Evolutionary conservation across 108 stramenopile genomes (phyloP), one percentile per base, ranked within the genome.

Genomic region (Fragilaria radians): DNA sequence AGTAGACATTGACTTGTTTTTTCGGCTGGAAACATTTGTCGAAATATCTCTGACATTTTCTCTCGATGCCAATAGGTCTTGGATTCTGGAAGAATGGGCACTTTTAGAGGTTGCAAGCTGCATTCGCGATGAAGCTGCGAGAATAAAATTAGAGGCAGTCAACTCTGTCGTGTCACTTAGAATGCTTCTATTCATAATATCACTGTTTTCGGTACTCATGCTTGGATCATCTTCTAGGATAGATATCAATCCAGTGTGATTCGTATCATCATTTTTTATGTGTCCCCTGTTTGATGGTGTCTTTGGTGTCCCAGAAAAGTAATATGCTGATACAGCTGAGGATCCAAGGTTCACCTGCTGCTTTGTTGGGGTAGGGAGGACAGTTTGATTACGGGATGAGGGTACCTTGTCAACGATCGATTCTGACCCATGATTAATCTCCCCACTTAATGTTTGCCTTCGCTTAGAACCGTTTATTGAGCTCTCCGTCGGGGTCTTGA

Each of bases 101-200:
- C n/a, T n/a, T n/a, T n/a, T 42, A 42, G 14, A 42, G 14, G 11
- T 14, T 42, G 36, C 14, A 42, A 42, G 11, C 36, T 42, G 36
- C 36, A 42, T 42, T 42, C 36, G 36, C 7, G 36, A 42, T n/a
- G 59, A 67, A 1, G 78, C 60, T 36, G 52, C 65, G 22, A 70
- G 46, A 27, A 91, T 76, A 70, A 91, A 91, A 54, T 81, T 91
- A 5, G 72, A 74, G 19, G 89, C 84, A 5, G 79, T 81, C 32
- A 87, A 58, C 59, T 91, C 89, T 26, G 86, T 86, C 17, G 89
- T 86, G 52, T 91, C 89, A 48, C 86, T 87, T 57, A 85, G 59
- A 11, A 71, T 71, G 21, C 70, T 74, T 48, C 69, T 71, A 58
- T 82, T 82, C 46, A 75, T 34, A 36, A 73, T 32, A 21, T 73